Evolutionary conservation across 345 rosid genomes (phyloP), one percentile per base, ranked within the genome.

Genomic region (Kernera saxatilis): DNA sequence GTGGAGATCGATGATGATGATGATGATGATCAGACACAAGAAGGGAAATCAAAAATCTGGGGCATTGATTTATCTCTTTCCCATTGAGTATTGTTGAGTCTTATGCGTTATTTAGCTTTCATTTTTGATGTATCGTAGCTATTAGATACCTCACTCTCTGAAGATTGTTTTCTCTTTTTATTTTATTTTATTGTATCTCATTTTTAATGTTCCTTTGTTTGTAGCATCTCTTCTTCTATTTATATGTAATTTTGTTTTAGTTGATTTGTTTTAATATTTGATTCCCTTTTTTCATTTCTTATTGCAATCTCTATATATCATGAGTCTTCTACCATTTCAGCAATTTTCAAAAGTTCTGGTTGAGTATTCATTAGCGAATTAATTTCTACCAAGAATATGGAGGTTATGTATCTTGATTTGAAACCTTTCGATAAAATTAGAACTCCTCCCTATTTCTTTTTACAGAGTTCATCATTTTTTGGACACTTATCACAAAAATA

Each of bases 1-100:
- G 72, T 67, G 29, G 72, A 57, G 62, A 58, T 74, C 50, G 67
- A 48, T 46, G 77, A 64, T 51, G 74, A 71, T 50, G n/a, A n/a
- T n/a, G 64, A 70, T 56, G 67, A 65, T 46, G 41, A 57, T 7
- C 61, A 44, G 6, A 19, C n/a, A 57, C 48, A 67, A 67, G 46
- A 67, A 40, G 72, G 3, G 19, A 50, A 15, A 22, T 29, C 33
- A 58, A 22, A 66, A 66, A 57, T 15, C 4, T 44, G 60, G 23
- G 69, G 49, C 14, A 33, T 5, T 32, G 78, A 74, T 67, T 50
- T 74, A 67, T 58, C 73, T 49, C 55, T 74, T 14, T 74, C 73
- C 39, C 48, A 50, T 74, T 74, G 51, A 74, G 48, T 65, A 32
- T 18, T 14, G n/a, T 62, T 71, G 32, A 22, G 13, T 46, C 58